These are phyloP conservation scores for Backusella mclennaniae DNA, from an alignment of 192 early-diverging fungal genomes.

Conservation along the genomic window DNA sequence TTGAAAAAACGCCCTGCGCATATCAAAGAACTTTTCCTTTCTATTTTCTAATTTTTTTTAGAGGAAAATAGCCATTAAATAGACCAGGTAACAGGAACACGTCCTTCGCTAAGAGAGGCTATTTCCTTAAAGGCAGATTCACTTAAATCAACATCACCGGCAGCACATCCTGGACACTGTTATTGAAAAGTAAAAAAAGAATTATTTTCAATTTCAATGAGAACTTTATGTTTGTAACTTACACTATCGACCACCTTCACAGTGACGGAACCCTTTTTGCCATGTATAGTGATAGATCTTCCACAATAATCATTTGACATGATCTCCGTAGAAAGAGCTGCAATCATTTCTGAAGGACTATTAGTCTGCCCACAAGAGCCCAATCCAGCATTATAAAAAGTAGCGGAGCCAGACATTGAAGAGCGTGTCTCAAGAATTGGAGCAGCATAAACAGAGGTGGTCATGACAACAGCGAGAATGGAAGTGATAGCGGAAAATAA, in stretches of 20 bases:
- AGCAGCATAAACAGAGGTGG: not conserved
- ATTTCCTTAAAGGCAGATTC: slow-evolving; percentile 24
- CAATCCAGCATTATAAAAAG: slow-evolving; percentile 26
- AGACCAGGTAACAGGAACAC: slow-evolving; percentile 27
- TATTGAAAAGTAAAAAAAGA: not conserved
- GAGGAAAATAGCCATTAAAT: not conserved
- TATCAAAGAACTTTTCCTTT: not conserved
- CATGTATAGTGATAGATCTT: slow-evolving; percentile 25
- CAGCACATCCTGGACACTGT: slow-evolving; percentile 42
- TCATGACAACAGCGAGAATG: not conserved
- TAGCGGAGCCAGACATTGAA: slow-evolving; percentile 21
- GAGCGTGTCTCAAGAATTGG: not conserved
- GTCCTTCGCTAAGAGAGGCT: slow-evolving; percentile 18
- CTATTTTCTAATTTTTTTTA: not conserved
- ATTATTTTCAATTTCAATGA: not conserved
- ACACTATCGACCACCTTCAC: slow-evolving; percentile 37
- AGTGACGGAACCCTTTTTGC: slow-evolving; percentile 28
- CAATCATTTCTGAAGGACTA: slow-evolving; percentile 23
- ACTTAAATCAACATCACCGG: slow-evolving; percentile 32
- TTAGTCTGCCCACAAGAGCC: slow-evolving; percentile 33
- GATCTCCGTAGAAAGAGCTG: slow-evolving; percentile 22
- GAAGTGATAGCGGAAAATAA: not conserved
- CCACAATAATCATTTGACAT: slow-evolving; percentile 35
- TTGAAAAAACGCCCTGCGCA: not conserved
- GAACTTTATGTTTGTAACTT: not conserved